A percentile compares a stretch with the other conserved stretches of the same genome.
Conservation (phyloP, 2,329 filamentous ascomycete genomes). For the Colletotrichum chlorophyti region DNA sequence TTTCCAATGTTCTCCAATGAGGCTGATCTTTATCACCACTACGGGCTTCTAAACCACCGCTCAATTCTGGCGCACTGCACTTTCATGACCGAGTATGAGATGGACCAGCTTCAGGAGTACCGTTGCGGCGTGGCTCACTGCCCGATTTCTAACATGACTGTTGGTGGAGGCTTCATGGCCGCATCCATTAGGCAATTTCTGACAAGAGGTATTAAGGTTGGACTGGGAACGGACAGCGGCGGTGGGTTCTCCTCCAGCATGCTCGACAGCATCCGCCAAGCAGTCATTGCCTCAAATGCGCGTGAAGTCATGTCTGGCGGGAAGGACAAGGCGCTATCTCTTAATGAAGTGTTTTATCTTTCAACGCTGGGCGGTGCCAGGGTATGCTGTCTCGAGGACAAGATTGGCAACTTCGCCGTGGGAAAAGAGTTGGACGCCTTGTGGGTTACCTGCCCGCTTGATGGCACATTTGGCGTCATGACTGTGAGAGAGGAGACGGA, state of each 20-base stretch:
- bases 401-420: constrained; percentile 61
- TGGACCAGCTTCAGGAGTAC: constrained; percentile 50
- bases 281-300: constrained; percentile 61
- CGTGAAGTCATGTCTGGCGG: constrained; percentile 48
- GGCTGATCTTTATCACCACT: constrained; percentile 64
- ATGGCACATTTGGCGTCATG: constrained; percentile 48
- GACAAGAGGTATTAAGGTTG: constrained; percentile 66
- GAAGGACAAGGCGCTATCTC: constrained; percentile 50
- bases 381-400: constrained; percentile 60
- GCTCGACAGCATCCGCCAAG: constrained; percentile 63
- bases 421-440: constrained; percentile 71
- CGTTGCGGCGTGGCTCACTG: constrained; percentile 69
- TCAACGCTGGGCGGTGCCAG: constrained; percentile 67
- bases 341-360: constrained; percentile 64
- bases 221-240: constrained; percentile 69
- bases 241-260: constrained; percentile 68
- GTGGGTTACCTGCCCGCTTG: constrained; percentile 48
- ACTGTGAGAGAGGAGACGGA: constrained; percentile 60
- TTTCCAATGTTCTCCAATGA: constrained; percentile 64
- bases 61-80: constrained; percentile 73
- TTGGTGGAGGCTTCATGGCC: constrained; percentile 67
- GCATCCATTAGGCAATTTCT: constrained; percentile 66
- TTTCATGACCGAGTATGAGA: constrained; percentile 64
- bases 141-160: constrained; percentile 68
- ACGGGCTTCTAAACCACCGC: constrained; percentile 58